Percentiles rank a stretch among this genome's conserved stretches.
phyloP scores from a whole-genome alignment of 305 asterid species.

The Rubia peregrina region DNA sequence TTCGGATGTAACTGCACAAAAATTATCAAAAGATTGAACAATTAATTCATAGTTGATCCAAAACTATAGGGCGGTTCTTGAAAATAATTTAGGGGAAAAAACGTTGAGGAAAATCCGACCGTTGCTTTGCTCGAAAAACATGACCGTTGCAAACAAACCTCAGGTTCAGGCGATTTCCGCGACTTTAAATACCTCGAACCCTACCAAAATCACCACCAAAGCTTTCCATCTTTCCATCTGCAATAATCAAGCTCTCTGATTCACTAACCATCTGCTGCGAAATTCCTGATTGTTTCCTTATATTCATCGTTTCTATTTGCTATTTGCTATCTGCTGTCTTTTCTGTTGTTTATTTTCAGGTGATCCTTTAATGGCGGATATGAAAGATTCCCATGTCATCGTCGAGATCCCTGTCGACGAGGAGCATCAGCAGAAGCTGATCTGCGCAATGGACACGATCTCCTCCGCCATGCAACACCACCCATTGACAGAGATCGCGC shows the following conservation, averaged over 20 bases:
- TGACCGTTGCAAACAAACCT: slow-evolving; percentile 47
- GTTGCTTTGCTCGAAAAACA: slow-evolving; percentile 34
- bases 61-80: too few relatives aligned
- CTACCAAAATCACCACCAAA: slow-evolving; percentile 20
- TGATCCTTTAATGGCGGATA: slow-evolving; percentile 43
- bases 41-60: neutral
- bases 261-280: neutral
- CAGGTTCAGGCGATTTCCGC: slow-evolving; percentile 15
- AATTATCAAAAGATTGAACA: too few relatives aligned
- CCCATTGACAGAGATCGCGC: slow-evolving; percentile 81
- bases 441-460: slow-evolving; percentile 24
- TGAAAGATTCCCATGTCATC: slow-evolving; percentile 44
- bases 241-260: slow-evolving; percentile 11
- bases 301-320: neutral
- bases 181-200: slow-evolving; percentile 41
- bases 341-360: neutral
- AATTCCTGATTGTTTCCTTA: slow-evolving; percentile 3
- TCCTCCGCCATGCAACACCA: slow-evolving; percentile 53
- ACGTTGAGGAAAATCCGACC: slow-evolving; percentile 29
- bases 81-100: neutral
- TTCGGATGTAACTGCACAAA: too few relatives aligned
- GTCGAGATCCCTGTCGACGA: slow-evolving; percentile 68
- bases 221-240: slow-evolving; percentile 15
- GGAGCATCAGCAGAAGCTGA: slow-evolving; percentile 46
- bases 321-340: neutral